Evolutionary conservation across 768 basidiomycete genomes (phyloP).

Genomic region (Mrakia frigida): DNA sequence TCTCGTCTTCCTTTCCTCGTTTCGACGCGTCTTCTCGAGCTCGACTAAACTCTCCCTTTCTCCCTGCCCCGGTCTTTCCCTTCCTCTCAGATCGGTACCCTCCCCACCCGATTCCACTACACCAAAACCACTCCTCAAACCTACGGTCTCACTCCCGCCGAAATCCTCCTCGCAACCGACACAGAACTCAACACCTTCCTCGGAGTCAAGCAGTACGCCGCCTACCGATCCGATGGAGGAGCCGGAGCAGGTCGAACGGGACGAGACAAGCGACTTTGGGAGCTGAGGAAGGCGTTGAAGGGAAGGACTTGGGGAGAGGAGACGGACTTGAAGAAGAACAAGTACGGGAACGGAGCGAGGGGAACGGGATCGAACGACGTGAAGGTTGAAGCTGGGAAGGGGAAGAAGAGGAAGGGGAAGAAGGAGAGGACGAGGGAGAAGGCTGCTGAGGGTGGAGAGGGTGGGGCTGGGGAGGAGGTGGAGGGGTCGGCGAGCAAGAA

Average conservation of each 20-base stretch:
- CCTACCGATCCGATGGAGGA: slow-evolving; percentile 63
- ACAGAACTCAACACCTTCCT: slow-evolving; percentile 87
- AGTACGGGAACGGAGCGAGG: slow-evolving; percentile 23
- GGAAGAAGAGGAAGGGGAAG: slow-evolving; percentile 43
- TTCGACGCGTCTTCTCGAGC: not conserved
- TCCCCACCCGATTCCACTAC: slow-evolving; percentile 92
- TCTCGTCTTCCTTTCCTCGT: not conserved
- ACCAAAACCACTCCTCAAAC: slow-evolving; percentile 50
- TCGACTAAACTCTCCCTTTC: not conserved
- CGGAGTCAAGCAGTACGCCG: slow-evolving; percentile 82
- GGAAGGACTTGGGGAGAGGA: slow-evolving; percentile 46
- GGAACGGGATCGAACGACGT: slow-evolving; percentile 22
- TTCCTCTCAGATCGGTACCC: slow-evolving; percentile 64
- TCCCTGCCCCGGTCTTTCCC: not conserved
- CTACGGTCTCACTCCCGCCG: slow-evolving; percentile 63
- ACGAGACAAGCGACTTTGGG: slow-evolving; percentile 61
- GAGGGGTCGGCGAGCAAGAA: slow-evolving; percentile 11
- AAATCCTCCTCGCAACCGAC: slow-evolving; percentile 87
- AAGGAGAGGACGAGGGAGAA: slow-evolving; percentile 20
- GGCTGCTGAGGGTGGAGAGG: not conserved
- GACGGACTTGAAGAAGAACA: slow-evolving; percentile 33
- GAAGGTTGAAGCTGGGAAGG: slow-evolving; percentile 36
- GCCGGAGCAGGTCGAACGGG: slow-evolving; percentile 41
- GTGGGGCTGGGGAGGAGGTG: not conserved
- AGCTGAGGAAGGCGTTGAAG: slow-evolving; percentile 58